Evolutionary conservation across 768 basidiomycete species (phyloP).

Genomic region (Antrodiella citrinella): DNA sequence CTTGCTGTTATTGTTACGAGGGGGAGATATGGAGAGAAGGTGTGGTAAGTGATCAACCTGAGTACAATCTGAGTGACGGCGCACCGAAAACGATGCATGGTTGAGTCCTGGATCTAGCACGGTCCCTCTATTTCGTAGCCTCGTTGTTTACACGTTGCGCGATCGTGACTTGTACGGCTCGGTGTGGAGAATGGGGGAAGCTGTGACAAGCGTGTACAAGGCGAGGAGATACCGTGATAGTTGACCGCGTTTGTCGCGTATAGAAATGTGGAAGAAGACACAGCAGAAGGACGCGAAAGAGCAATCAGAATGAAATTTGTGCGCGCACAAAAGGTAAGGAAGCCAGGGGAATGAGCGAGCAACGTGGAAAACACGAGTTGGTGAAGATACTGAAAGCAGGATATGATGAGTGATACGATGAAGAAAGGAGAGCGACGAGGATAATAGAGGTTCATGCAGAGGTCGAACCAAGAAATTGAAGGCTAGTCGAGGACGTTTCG

Average conservation of each 20-base stretch:
- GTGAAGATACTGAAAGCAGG: conserved; percentile 3
- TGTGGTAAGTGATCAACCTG: conserved; percentile 7
- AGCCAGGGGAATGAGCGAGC: conserved; percentile 34
- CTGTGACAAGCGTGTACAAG: conserved; percentile 2
- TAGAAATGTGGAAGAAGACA: conserved; percentile 6
- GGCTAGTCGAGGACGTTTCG: no score
- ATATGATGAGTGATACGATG: background rate
- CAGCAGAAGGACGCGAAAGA: conserved; percentile 9
- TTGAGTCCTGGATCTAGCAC: conserved; percentile 7
- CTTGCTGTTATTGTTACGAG: conserved; percentile 43
- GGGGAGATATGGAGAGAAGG: conserved; percentile 5
- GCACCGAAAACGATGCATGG: conserved; percentile 81
- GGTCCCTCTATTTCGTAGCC: conserved; percentile 24
- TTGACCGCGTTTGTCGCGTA: background rate
- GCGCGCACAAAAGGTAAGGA: conserved; percentile 15
- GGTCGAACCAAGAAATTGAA: background rate
- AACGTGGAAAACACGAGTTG: conserved; percentile 79
- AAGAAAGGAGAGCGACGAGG: background rate
- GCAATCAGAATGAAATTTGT: conserved; percentile 10
- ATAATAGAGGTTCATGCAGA: background rate
- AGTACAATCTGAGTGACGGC: conserved; percentile 19
- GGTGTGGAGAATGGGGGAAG: conserved; percentile 3
- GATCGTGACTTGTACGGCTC: conserved; percentile 13
- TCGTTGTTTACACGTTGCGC: conserved; percentile 66
- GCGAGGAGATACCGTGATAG: conserved; percentile 6